phyloP scores from a whole-genome alignment of 208 protist species.

The Zelonia costaricensis region DNA sequence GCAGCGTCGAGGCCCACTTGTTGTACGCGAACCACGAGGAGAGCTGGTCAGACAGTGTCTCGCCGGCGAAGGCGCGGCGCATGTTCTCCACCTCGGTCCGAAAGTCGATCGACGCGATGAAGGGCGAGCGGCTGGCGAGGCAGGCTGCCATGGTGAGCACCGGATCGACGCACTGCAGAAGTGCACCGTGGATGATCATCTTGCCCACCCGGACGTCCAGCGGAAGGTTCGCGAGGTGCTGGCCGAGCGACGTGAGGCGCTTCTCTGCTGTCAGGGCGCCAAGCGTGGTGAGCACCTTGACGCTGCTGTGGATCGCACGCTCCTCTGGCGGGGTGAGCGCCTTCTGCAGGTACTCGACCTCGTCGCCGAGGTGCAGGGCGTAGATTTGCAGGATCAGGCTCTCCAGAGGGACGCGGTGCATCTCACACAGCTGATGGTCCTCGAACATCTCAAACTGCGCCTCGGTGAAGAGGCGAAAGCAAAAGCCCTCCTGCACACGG shows the following conservation, averaged over 20 bases:
- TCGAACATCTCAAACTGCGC: conserved; percentile 79
- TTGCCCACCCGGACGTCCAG: conserved; percentile 92
- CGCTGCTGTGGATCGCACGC: conserved; percentile 79
- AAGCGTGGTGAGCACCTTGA: conserved; percentile 83
- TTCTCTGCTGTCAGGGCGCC: conserved; percentile 84
- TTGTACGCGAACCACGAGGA: conserved; percentile 89
- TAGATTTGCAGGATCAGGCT: conserved; percentile 95
- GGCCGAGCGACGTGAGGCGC: conserved; percentile 91
- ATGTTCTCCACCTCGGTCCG: conserved; percentile 82
- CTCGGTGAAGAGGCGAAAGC: conserved; percentile 95
- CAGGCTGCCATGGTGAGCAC: conserved; percentile 96
- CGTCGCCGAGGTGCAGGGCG: conserved; percentile 83
- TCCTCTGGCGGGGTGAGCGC: conserved; percentile 85
- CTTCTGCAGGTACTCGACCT: conserved; percentile 89
- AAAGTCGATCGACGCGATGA: conserved; percentile 91
- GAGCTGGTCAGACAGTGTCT: conserved; percentile 89
- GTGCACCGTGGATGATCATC: conserved; percentile 95
- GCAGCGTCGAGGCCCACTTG: conserved; percentile 54
- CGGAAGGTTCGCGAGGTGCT: conserved; percentile 91
- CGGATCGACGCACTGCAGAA: conserved; percentile 96
- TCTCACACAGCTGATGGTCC: conserved; percentile 95
- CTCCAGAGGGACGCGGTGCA: conserved; percentile 95
- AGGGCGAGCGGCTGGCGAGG: conserved; percentile 85
- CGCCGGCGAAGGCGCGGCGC: conserved; percentile 65
- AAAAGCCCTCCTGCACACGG: conserved; percentile 94